These are phyloP conservation scores for Candida coquimbonensis DNA, from an alignment of 805 yeast species.

Conservation along the genomic window DNA sequence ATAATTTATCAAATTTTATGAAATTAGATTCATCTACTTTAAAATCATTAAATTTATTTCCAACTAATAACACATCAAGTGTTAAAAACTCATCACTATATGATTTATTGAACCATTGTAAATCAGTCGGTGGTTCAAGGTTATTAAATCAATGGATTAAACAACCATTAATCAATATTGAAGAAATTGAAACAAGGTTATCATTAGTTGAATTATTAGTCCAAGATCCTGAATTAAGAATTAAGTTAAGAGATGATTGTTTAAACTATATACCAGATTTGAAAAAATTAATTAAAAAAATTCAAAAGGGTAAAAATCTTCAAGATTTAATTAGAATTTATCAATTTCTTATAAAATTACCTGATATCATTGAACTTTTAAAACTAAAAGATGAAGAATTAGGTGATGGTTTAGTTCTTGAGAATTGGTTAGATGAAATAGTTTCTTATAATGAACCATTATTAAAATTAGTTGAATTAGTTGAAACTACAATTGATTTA, in stretches of 20 bases:
- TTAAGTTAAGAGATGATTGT: constrained; percentile 58
- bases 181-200: constrained; percentile 61
- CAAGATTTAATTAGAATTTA: constrained; percentile 89
- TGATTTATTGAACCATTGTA: constrained; percentile 83
- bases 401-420: constrained; percentile 32
- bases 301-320: constrained; percentile 42
- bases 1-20: constrained; percentile 76
- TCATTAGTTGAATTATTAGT: constrained; percentile 65
- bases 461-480: constrained; percentile 69
- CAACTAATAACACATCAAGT: constrained; percentile 33
- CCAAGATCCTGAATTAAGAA: constrained; percentile 62
- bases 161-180: constrained; percentile 75
- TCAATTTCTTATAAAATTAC: constrained; percentile 67
- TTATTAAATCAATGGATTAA: constrained; percentile 90
- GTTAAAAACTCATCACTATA: constrained; percentile 53
- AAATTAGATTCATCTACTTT: constrained; percentile 87
- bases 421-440: constrained; percentile 56
- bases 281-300: constrained; percentile 63
- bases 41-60: constrained; percentile 80
- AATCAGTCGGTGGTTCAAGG: constrained; percentile 83
- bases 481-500: constrained; percentile 88
- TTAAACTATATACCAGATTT: constrained; percentile 77
- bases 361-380: constrained; percentile 55
- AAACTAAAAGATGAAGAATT: constrained; percentile 30
- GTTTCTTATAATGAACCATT: constrained; percentile 43